Percentiles rank a stretch among this genome's conserved stretches.
These are phyloP conservation scores for Arthrobotrys sinensis DNA, from an alignment of 2,329 filamentous ascomycete genomes.

Conservation along the genomic window DNA sequence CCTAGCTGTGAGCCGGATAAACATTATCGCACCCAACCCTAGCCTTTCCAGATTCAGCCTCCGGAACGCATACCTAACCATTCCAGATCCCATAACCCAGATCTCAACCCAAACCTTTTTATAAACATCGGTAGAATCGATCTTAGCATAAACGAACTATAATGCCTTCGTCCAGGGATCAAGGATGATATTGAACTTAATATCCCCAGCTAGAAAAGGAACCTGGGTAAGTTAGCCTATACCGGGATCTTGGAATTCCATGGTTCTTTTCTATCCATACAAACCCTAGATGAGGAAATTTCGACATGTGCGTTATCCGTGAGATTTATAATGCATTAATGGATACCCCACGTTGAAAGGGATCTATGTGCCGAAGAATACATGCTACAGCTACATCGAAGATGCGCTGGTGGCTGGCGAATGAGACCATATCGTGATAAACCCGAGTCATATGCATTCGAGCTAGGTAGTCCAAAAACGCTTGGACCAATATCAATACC, in stretches of 20 bases:
- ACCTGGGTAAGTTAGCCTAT: constrained; percentile 27
- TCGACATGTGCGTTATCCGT: constrained; percentile 2
- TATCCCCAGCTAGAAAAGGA: background rate
- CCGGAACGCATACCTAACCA: constrained; percentile 6
- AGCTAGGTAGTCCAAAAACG: background rate
- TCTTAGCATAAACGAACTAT: constrained; percentile 57
- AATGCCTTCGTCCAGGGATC: constrained; percentile 6
- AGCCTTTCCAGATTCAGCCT: constrained; percentile 20
- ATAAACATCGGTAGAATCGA: constrained; percentile 37
- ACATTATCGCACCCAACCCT: constrained; percentile 21
- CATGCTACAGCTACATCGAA: background rate
- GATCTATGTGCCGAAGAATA: background rate
- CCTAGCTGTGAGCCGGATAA: constrained; percentile 34
- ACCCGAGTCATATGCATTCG: background rate
- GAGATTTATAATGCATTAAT: constrained; percentile 10
- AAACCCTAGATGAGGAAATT: background rate
- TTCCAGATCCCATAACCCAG: constrained; percentile 20
- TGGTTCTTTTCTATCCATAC: background rate
- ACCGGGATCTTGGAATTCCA: constrained; percentile 28
- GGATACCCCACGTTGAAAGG: constrained; percentile 11
- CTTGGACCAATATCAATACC: background rate
- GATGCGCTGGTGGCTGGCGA: background rate
- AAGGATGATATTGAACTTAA: constrained; percentile 5
- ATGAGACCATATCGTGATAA: constrained; percentile 10
- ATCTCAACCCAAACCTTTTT: background rate